These are phyloP conservation scores for Xylaria intraflava DNA, from an alignment of 495 filamentous ascomycete species.

Conservation along the genomic window DNA sequence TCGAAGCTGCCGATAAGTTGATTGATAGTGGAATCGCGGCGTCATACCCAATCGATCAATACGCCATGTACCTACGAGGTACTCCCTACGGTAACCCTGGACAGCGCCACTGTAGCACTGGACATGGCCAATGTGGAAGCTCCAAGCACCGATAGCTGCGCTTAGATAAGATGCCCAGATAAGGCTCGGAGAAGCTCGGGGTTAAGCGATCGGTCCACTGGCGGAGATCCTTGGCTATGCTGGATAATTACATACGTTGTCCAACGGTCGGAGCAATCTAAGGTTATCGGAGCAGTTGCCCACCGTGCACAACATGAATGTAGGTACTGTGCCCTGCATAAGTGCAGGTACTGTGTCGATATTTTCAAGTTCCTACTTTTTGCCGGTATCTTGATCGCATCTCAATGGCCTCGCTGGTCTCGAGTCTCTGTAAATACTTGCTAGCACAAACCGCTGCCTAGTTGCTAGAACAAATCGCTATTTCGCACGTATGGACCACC, in stretches of 20 bases:
- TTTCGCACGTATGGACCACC: too few species aligned
- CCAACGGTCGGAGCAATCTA: too few species aligned
- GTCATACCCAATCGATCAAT: neutral
- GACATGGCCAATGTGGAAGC: too few species aligned
- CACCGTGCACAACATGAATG: too few species aligned
- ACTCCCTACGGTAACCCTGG: too few species aligned
- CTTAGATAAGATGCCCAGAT: too few species aligned
- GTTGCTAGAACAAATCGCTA: neutral
- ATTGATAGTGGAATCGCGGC: constrained; percentile 1
- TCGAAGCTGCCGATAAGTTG: neutral
- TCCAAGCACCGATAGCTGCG: too few species aligned
- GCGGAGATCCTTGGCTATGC: neutral
- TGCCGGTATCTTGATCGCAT: neutral
- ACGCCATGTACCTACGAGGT: neutral
- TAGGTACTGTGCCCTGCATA: too few species aligned
- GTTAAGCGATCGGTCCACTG: neutral
- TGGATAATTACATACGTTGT: neutral
- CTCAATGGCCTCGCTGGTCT: neutral
- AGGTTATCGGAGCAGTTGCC: too few species aligned
- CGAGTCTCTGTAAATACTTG: neutral
- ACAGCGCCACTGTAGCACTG: too few species aligned
- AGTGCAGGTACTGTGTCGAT: neutral
- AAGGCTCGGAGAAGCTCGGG: neutral
- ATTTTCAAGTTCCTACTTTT: neutral
- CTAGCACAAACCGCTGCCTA: neutral